phyloP scores from a whole-genome alignment of 2,329 filamentous ascomycete species.

The Tolypocladium ovalisporum region DNA sequence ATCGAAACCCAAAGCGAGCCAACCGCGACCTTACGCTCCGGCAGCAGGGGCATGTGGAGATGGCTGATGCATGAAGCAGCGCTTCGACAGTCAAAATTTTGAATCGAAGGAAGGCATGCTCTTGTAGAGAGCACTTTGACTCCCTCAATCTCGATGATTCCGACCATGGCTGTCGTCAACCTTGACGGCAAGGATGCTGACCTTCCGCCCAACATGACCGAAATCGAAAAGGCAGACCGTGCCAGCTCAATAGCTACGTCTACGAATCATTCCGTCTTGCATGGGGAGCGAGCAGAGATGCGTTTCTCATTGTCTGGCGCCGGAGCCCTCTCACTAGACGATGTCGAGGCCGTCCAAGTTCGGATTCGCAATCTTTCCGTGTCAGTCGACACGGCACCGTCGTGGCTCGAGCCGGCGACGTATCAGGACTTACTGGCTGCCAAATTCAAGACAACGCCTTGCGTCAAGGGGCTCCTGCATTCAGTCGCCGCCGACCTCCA shows the following conservation, averaged over 20 bases:
- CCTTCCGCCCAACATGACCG: not conserved
- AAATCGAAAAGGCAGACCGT: constrained; percentile 18
- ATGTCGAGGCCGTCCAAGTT: constrained; percentile 45
- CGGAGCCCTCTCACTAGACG: constrained; percentile 31
- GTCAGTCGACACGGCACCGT: constrained; percentile 47
- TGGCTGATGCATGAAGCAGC: not conserved
- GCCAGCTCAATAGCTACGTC: constrained; percentile 21
- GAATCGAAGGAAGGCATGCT: not conserved
- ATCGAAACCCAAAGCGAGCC: not conserved
- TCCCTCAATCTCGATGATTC: not conserved
- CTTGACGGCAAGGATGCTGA: not conserved
- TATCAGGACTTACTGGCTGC: constrained; percentile 29
- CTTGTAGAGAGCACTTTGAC: not conserved
- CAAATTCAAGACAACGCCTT: constrained; percentile 24
- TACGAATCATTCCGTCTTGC: constrained; percentile 10
- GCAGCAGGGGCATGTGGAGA: not conserved
- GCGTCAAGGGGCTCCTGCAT: constrained; percentile 45
- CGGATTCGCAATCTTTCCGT: constrained; percentile 43
- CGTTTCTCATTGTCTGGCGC: constrained; percentile 21
- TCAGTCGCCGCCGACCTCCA: constrained; percentile 53
- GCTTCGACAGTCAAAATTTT: not conserved
- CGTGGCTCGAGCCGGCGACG: constrained; percentile 35
- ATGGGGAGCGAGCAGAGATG: constrained; percentile 2
- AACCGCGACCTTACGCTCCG: not conserved
- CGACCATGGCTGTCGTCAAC: not conserved